Conservation (phyloP, 306 rosid genomes). For the Vigna mungo region DNA sequence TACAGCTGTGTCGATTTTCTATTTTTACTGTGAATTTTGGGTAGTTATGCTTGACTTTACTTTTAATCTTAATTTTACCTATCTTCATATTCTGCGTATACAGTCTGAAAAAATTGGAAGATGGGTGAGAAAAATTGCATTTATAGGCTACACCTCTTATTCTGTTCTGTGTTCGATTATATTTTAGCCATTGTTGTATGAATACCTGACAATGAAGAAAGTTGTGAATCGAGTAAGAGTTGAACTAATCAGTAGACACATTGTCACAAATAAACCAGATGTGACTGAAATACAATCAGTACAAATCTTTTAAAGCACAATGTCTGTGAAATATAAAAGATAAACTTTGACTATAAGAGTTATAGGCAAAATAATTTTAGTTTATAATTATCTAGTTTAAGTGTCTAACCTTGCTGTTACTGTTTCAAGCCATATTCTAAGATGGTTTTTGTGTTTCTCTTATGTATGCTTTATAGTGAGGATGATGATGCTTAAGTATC, state of each 20-base stretch:
- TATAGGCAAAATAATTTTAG: background rate
- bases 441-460: background rate
- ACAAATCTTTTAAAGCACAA: background rate
- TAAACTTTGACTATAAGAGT: background rate
- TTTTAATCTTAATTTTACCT: background rate
- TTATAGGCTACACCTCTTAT: background rate
- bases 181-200: background rate
- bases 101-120: background rate
- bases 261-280: background rate
- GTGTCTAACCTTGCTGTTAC: background rate
- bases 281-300: slow-evolving; percentile 1
- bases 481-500: slow-evolving; percentile 1
- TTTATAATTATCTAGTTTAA: background rate
- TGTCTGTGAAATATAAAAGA: background rate
- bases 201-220: background rate
- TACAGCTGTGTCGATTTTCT: background rate
- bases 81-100: background rate
- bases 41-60: background rate
- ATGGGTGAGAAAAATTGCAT: background rate
- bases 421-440: slow-evolving; percentile 18
- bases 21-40: background rate
- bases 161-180: slow-evolving; percentile 6
- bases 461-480: background rate
- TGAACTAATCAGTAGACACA: background rate
- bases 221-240: background rate